Base-by-base conservation (phyloP, 176 grass and related monocot genomes). In the Otatea glauca region DNA sequence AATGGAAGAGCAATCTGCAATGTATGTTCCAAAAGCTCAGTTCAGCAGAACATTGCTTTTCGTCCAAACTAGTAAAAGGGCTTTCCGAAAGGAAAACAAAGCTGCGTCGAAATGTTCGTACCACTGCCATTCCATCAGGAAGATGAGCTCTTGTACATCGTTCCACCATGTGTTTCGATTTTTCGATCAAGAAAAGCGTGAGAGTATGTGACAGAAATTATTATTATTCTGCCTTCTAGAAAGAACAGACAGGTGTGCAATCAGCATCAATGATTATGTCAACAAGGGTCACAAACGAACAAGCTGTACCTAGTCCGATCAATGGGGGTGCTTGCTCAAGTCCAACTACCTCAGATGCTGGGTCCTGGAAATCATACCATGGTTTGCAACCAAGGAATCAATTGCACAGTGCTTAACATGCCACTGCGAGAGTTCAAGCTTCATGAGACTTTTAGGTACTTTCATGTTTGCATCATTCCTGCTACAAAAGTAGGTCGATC, bases 351-450 rank as follows among this genome's bases (percentile, higher is more conserved):
- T 1, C 7, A n/a, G 16, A 32, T 55, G 48, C 17, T 32, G 24
- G 23, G 49, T 17, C 72, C 72, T 18, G 15, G 16, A 54, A 86
- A 89, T 60, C 54, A 58, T 60, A 15, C 51, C 54, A 14, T 25
- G 5, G 21, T 59, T 7, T 76, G 7, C 20, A 23, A 3, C 54
- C 35, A 48, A 53, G 35, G 50, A 39, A 38, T 20, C 10, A 21
- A 56, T 39, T n/a, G 65, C 35, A 68, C 35, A 5, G 4, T 21
- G 65, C 18, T 68, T 68, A 3, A 68, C 17, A 4, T 2, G 35
- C 9, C 16, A 24, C n/a, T 11, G 21, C n/a, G 56, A 9, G n/a
- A 59, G 56, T 59, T 24, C 9, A 59, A 23, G 56, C 3, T 11
- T 59, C 56, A 43, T 43, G 7, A 43, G 35, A 43, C 2, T 7